Conservation (phyloP, 2,329 filamentous ascomycete species). For the Neoascochyta sp. region DNA sequence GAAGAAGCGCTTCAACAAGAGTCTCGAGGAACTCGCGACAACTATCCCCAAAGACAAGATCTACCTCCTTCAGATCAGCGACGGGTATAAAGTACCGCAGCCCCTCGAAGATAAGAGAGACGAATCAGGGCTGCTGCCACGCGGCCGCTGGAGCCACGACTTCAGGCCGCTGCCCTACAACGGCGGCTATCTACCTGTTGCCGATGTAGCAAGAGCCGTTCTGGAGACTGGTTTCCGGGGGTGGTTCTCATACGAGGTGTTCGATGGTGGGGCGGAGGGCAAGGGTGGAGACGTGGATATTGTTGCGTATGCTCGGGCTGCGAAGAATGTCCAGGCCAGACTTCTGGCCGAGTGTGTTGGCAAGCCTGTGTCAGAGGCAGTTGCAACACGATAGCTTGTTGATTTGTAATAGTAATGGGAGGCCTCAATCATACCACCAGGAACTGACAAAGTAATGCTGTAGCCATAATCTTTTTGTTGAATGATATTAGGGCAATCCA, state of each 20-base stretch:
- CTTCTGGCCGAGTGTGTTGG: conserved; percentile 33
- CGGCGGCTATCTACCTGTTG: conserved; percentile 67
- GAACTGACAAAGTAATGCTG: too few relatives aligned
- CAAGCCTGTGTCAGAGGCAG: conserved; percentile 11
- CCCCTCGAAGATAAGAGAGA: conserved; percentile 53
- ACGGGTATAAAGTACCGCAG: conserved; percentile 62
- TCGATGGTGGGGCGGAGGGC: conserved; percentile 58
- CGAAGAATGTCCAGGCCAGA: conserved; percentile 48
- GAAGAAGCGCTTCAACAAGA: conserved; percentile 50
- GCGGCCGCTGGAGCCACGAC: conserved; percentile 68
- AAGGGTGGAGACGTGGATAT: conserved; percentile 52
- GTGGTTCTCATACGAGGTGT: conserved; percentile 68
- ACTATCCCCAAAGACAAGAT: conserved; percentile 67
- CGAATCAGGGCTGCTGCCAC: conserved; percentile 54
- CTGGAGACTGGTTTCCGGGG: conserved; percentile 63
- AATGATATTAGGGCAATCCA: too few relatives aligned
- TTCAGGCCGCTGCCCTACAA: conserved; percentile 66
- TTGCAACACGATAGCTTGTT: conserved; percentile 10
- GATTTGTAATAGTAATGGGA: neutral
- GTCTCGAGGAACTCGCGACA: conserved; percentile 53
- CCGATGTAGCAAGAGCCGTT: conserved; percentile 62
- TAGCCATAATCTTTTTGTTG: too few relatives aligned
- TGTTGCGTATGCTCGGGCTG: conserved; percentile 50
- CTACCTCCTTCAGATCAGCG: conserved; percentile 69
- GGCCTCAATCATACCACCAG: too few relatives aligned